Conservation (phyloP, 2,329 filamentous ascomycete genomes). For the Elsinoe perseae region DNA sequence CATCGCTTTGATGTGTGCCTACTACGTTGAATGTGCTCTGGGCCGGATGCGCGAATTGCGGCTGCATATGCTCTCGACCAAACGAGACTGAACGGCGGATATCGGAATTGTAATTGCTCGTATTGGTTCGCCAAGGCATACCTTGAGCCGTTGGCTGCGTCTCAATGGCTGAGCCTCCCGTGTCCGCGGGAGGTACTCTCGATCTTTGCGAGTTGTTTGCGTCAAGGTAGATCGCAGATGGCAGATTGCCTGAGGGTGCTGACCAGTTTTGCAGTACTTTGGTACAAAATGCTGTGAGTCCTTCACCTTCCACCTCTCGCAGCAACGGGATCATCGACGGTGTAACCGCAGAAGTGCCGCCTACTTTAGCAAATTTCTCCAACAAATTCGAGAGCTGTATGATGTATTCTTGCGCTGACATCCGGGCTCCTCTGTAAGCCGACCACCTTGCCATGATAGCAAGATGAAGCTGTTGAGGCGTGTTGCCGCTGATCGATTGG, state of each 20-base stretch:
- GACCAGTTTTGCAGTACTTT: background rate
- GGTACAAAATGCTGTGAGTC: background rate
- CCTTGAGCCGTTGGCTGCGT: too few relatives aligned
- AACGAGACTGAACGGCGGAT: background rate
- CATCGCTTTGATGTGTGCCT: background rate
- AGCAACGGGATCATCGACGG: background rate
- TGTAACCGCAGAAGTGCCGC: background rate
- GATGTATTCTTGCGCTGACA: background rate
- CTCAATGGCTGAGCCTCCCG: too few relatives aligned
- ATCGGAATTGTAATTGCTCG: background rate
- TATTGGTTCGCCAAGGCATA: background rate
- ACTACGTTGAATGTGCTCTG: background rate
- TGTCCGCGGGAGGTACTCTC: background rate
- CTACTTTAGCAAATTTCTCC: background rate
- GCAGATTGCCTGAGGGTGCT: background rate
- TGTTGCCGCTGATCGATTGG: background rate
- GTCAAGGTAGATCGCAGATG: background rate
- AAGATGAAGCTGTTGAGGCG: conserved; percentile 11
- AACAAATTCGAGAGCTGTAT: background rate
- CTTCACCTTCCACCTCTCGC: background rate
- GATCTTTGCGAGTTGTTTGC: background rate
- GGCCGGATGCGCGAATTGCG: background rate
- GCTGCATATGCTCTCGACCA: background rate
- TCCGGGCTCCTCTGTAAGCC: background rate
- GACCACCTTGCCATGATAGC: background rate